Percentiles rank a stretch among this genome's conserved stretches.
Conservation (phyloP, 2,329 filamentous ascomycete genomes). For the Sarocladiaceae sp. region DNA sequence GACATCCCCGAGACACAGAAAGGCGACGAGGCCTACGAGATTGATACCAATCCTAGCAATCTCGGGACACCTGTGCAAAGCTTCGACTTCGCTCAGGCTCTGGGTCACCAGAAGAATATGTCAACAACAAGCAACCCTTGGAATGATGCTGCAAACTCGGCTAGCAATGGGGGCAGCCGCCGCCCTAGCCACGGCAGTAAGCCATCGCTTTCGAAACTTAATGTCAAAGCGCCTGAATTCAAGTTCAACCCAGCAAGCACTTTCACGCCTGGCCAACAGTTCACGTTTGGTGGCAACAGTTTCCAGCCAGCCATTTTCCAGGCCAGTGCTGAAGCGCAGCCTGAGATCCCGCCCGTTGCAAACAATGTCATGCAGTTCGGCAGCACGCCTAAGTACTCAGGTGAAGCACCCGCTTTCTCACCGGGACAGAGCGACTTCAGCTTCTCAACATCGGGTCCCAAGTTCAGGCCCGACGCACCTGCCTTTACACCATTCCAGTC, state of each 20-base stretch:
- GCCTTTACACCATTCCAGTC: slow-evolving; percentile 63
- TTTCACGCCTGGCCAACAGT: slow-evolving; percentile 41
- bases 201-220: slow-evolving; percentile 72
- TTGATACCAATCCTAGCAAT: slow-evolving; percentile 72
- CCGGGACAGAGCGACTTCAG: slow-evolving; percentile 63
- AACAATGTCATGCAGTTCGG: slow-evolving; percentile 28
- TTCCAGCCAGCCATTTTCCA: slow-evolving; percentile 49
- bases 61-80: slow-evolving; percentile 58
- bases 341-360: slow-evolving; percentile 15
- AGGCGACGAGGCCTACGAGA: slow-evolving; percentile 56
- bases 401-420: slow-evolving; percentile 66
- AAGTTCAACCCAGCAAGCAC: slow-evolving; percentile 60
- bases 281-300: slow-evolving; percentile 41
- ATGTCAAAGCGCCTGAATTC: slow-evolving; percentile 87
- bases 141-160: slow-evolving; percentile 45
- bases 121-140: slow-evolving; percentile 61
- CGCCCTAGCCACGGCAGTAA: slow-evolving; percentile 60
- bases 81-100: slow-evolving; percentile 40
- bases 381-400: slow-evolving; percentile 56
- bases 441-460: slow-evolving; percentile 62
- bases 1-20: slow-evolving; percentile 35
- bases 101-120: slow-evolving; percentile 47
- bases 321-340: slow-evolving; percentile 20
- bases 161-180: slow-evolving; percentile 28
- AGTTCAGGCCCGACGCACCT: slow-evolving; percentile 73